Conservation (phyloP, 768 basidiomycete species). For the Xerocomellus intermedius region DNA sequence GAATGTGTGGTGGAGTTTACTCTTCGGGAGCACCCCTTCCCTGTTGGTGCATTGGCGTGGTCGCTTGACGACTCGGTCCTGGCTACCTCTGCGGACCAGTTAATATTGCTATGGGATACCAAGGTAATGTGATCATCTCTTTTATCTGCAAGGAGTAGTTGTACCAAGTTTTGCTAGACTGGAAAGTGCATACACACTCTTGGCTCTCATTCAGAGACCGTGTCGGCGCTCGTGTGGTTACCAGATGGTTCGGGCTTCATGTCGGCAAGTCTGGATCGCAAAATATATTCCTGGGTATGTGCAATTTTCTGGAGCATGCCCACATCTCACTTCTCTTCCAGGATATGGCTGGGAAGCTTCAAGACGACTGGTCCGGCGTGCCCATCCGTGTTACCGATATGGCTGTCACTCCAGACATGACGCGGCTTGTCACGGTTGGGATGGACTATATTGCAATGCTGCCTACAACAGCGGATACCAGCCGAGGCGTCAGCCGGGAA, state of each 20-base stretch:
- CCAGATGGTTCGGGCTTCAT: constrained; percentile 89
- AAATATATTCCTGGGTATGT: constrained; percentile 80
- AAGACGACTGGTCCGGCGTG: constrained; percentile 64
- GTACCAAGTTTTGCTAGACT: constrained; percentile 47
- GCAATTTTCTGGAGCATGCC: background rate
- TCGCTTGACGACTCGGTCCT: constrained; percentile 85
- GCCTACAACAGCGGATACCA: constrained; percentile 11
- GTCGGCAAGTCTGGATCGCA: constrained; percentile 83
- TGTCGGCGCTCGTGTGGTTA: constrained; percentile 85
- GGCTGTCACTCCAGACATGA: constrained; percentile 81
- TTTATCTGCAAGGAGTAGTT: background rate
- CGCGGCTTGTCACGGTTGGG: constrained; percentile 82
- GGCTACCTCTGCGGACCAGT: constrained; percentile 77
- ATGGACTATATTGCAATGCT: constrained; percentile 45
- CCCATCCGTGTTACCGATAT: constrained; percentile 85
- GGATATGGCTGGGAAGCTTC: constrained; percentile 73
- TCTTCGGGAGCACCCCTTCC: constrained; percentile 73
- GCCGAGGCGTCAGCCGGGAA: constrained; percentile 37
- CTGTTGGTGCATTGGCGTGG: constrained; percentile 87
- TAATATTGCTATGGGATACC: constrained; percentile 87
- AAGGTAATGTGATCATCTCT: constrained; percentile 50
- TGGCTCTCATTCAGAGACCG: constrained; percentile 74
- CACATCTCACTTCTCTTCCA: constrained; percentile 33
- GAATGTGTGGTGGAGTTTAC: constrained; percentile 60
- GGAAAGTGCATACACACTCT: constrained; percentile 68